Evolutionary conservation across 345 rosid species (phyloP).

Genomic region (Pelargonium nanum): DNA sequence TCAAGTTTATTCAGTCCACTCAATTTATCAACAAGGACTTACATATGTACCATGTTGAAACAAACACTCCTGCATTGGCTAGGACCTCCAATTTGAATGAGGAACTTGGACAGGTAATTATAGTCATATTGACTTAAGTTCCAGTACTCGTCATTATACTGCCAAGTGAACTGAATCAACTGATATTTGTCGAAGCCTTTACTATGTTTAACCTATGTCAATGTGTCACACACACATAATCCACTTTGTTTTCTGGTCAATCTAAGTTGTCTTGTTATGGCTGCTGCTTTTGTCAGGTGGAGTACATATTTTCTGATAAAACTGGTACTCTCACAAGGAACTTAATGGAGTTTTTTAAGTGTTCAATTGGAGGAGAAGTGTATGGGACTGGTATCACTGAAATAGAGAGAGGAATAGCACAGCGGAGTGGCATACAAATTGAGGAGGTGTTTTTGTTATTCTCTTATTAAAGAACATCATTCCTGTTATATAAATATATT

Average conservation of each 20-base stretch:
- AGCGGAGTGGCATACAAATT: conserved; percentile 50
- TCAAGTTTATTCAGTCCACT: conserved; percentile 93
- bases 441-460: conserved; percentile 40
- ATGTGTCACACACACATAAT: too few relatives aligned
- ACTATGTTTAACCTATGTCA: too few relatives aligned
- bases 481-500: neutral
- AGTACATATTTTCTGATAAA: conserved; percentile 94
- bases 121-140: neutral
- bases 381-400: conserved; percentile 95
- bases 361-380: conserved; percentile 91
- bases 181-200: too few relatives aligned
- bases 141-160: too few relatives aligned
- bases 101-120: conserved; percentile 95
- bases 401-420: conserved; percentile 73
- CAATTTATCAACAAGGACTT: conserved; percentile 94
- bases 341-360: conserved; percentile 98
- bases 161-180: too few relatives aligned
- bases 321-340: conserved; percentile 98
- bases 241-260: too few relatives aligned
- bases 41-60: conserved; percentile 82
- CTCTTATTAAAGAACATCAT: neutral
- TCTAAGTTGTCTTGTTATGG: neutral
- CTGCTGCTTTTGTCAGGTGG: conserved; percentile 55
- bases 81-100: conserved; percentile 97
- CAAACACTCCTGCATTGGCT: conserved; percentile 85